Conservation (phyloP, 2,329 filamentous ascomycete genomes). For the Capronia coronata region DNA sequence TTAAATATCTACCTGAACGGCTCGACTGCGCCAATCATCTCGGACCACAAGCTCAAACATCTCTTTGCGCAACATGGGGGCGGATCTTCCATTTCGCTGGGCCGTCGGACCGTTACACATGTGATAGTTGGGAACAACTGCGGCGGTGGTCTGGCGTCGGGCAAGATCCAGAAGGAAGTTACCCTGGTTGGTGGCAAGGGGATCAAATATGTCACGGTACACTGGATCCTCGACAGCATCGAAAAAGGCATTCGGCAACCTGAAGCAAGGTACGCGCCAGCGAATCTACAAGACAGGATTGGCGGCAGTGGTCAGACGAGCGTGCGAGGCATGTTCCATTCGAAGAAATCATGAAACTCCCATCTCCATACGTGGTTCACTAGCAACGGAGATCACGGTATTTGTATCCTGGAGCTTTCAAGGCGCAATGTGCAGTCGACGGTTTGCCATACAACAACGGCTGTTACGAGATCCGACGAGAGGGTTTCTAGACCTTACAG, state of each 20-base stretch:
- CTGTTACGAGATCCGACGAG: neutral
- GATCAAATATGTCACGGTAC: conserved; percentile 71
- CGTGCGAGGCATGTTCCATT: conserved; percentile 37
- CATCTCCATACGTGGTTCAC: neutral
- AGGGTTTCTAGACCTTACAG: neutral
- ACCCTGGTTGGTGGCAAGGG: conserved; percentile 58
- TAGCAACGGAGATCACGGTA: neutral
- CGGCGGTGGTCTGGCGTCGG: conserved; percentile 68
- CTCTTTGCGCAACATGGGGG: conserved; percentile 70
- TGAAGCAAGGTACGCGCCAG: conserved; percentile 63
- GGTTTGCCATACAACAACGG: no score
- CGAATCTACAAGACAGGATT: conserved; percentile 44
- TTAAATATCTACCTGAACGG: conserved; percentile 81
- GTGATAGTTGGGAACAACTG: conserved; percentile 60
- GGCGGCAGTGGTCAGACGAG: conserved; percentile 58
- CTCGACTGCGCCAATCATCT: conserved; percentile 71
- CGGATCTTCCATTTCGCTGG: conserved; percentile 61
- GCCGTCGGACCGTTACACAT: conserved; percentile 71
- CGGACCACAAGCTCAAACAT: conserved; percentile 78
- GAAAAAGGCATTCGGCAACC: conserved; percentile 66
- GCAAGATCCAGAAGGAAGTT: conserved; percentile 79
- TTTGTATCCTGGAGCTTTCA: neutral
- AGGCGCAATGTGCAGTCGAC: no score
- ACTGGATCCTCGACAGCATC: conserved; percentile 82
- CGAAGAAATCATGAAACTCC: conserved; percentile 1